Evolutionary conservation across 2,329 filamentous ascomycete species (phyloP).

Genomic region (Colletotrichum sp.): DNA sequence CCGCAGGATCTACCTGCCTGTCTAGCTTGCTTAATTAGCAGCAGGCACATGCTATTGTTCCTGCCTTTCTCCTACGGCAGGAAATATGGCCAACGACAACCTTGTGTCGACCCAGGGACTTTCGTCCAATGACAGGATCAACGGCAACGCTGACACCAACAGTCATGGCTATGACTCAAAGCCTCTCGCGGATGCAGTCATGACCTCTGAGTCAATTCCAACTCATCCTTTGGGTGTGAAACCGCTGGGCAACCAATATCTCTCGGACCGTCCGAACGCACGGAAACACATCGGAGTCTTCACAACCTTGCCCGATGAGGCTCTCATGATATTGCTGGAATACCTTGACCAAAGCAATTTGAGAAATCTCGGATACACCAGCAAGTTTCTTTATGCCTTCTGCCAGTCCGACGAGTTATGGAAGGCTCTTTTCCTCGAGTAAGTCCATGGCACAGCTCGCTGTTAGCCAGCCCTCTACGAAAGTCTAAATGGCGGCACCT

Average conservation of each 20-base stretch:
- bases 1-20: not conserved
- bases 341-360: slow-evolving; percentile 69
- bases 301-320: slow-evolving; percentile 76
- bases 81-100: slow-evolving; percentile 9
- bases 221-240: slow-evolving; percentile 84
- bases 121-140: slow-evolving; percentile 6
- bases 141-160: not conserved
- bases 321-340: slow-evolving; percentile 78
- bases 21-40: not conserved
- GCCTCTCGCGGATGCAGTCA: not conserved
- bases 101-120: not conserved
- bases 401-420: slow-evolving; percentile 85
- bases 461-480: not conserved
- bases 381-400: slow-evolving; percentile 87
- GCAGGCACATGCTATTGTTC: slow-evolving; percentile 11
- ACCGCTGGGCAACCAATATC: slow-evolving; percentile 82
- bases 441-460: slow-evolving; percentile 52
- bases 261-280: slow-evolving; percentile 69
- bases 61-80: not conserved
- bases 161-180: slow-evolving; percentile 18
- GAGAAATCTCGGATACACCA: slow-evolving; percentile 73
- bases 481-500: not conserved
- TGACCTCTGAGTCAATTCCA: slow-evolving; percentile 60
- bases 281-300: slow-evolving; percentile 71
- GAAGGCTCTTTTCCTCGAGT: slow-evolving; percentile 86